Evolutionary conservation across 2,329 filamentous ascomycete species (phyloP), one percentile per base, ranked within the genome.

Genomic region (Phaeosphaeriaceae sp.): DNA sequence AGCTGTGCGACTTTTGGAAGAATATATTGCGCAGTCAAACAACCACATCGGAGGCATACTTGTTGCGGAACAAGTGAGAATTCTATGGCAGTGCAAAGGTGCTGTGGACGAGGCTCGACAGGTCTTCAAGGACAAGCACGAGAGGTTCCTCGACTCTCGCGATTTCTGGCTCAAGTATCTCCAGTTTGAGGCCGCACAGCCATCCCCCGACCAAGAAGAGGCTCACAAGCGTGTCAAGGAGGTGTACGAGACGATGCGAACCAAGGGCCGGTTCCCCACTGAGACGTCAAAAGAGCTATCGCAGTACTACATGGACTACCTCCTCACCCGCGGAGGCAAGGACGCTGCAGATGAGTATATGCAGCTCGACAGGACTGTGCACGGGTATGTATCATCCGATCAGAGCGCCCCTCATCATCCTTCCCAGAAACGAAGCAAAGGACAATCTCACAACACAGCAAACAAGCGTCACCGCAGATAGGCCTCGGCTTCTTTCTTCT

Each of bases 91-190:
- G 79, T 87, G 90, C 73, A 93, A 94, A 81, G 91, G 91, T 17
- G 89, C 89, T 0, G 83, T 88, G 0, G 89, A 92, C 10, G 92
- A 94, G 69, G 93, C 93, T 41, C 90, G 95, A 25, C 86, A 90
- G 53, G 87, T 97, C 0, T 98, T 94, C 80, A 81, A 88, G 61
- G 90, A 89, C 77, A 94, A 97, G 68, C 85, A 91, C 55, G 88
- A 93, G 73, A 92, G 88, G 83, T 97, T 96, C 74, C 84, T 89
- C 1, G 91, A 95, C 73, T 97, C 93, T 76, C 86, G 88, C 33
- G 83, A 91, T 45, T 98, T 98, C 82, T 99, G 95, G 94, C 84
- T 88, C 67, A 91, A 87, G 71, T 98, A 93, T 83, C 85, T 98
- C 54, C 83, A 90, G 57, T 97, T 99, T 72, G 95, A 99, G 80